Evolutionary conservation across 148 eudicot species (phyloP), one percentile per base, ranked within the genome.

Genomic region (Rhododendron molle): DNA sequence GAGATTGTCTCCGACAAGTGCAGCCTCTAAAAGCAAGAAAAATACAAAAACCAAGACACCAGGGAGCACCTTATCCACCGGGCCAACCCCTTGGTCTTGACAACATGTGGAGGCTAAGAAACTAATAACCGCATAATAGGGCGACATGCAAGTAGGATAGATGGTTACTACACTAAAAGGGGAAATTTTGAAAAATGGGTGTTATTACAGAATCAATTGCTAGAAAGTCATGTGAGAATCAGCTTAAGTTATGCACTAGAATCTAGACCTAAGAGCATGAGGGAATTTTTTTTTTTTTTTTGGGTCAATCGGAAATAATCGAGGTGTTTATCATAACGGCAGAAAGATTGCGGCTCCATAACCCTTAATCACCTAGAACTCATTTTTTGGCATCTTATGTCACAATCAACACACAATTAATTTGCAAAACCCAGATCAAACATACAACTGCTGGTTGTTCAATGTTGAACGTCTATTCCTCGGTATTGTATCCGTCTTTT

Each of bases 371-470:
- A 72, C 56, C 10, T 9, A 23, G 46, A 34, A 67, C 67, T 32
- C 43, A 43, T 62, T 65, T 40, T 30, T 47, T 36, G 12, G 18
- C 79, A 21, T 67, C 54, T 47, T 49, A 47, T 62, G 1, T 16
- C 76, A 71, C 16, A 71, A 71, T 28, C 34, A 47, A 50, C 9
- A 28, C 2, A 52, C 23, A 36, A 7, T 18, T 76, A 50, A 80
- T 47, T 60, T 23, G 16, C 86, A 86, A 84, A 80, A 72, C 30
- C 34, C 28, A 77, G 20, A 78, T 79, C 32, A 76, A 85, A 80
- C 89, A 67, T 95, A 95, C 98, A 94, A 90, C 86, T 89, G 93
- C 87, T 86, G 92, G 90, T 83, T 90, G 83, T 90, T 91, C 86
- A 91, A 92, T 84, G 92, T 69, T 79, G 93, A 85, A 85, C 94